These are phyloP conservation scores for Ceratocystis cacaofunesta DNA, from an alignment of 2,329 filamentous ascomycete species.

Conservation along the genomic window DNA sequence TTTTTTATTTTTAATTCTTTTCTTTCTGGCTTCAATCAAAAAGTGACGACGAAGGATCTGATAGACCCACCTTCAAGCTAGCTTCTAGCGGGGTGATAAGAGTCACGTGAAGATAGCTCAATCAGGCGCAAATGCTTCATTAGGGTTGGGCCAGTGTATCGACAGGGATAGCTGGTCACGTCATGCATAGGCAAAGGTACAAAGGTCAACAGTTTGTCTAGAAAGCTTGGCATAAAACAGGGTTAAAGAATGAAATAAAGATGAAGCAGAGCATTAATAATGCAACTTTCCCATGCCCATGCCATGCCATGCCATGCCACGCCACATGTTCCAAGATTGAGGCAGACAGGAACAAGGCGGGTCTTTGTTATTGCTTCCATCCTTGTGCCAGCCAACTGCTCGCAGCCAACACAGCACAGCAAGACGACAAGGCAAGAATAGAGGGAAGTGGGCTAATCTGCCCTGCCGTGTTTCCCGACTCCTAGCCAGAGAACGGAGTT, in stretches of 20 bases:
- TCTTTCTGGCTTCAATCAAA: constrained; percentile 10
- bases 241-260: no score
- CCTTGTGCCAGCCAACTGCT: background rate
- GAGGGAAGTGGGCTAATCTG: background rate
- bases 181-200: background rate
- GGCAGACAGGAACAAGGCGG: background rate
- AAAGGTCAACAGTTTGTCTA: no score
- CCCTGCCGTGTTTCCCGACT: background rate
- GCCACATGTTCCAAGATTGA: no score
- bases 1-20: background rate
- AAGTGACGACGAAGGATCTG: constrained; percentile 14
- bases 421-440: background rate
- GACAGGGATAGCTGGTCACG: background rate
- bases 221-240: no score
- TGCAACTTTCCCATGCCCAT: background rate
- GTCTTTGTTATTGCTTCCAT: background rate
- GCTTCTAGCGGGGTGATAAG: constrained; percentile 15
- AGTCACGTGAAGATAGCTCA: constrained; percentile 14
- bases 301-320: no score
- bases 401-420: background rate
- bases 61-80: constrained; percentile 11
- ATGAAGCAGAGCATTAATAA: background rate
- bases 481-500: background rate
- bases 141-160: background rate
- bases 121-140: background rate